Evolutionary conservation across 2,329 filamentous ascomycete genomes (phyloP), one percentile per base, ranked within the genome.

Genomic region (Colletotrichum trifolii): DNA sequence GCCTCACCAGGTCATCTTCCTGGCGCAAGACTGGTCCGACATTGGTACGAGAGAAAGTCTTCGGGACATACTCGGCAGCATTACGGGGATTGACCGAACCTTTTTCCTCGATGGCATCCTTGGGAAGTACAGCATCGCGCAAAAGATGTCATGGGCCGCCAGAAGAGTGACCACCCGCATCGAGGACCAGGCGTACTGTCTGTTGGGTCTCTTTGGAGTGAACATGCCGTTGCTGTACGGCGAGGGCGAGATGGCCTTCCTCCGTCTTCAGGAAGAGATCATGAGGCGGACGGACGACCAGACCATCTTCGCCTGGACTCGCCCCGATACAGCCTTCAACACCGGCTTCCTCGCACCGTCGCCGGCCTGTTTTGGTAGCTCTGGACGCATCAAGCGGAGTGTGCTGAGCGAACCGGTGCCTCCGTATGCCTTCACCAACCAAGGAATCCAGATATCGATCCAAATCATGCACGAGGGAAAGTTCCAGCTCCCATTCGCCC

Each of bases 81-180:
- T 74, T 34, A 79, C 77, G 3, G 62, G 69, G 1, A 78, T 78
- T 42, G 39, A 52, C 13, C 15, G 13, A 11, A 12, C 43, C 13
- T 38, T 60, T 7, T n/a, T 60, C 36, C 38, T 1, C 72, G 75
- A 55, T 62, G 73, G 38, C 13, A n/a, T 70, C 62, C 55, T 72
- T 58, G 36, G 64, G 33, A 36, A 50, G 10, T 64, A 61, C 39
- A 68, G 69, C 61, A 61, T 74, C 33, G 70, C 73, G 2, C 43
- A 61, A 8, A 69, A 69, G 56, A 74, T 75, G 72, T 71, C 68
- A n/a, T 75, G 72, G 73, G 71, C 70, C 33, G 63, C 72, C 2
- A 57, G 54, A 4, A 62, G 73, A 39, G n/a, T 59, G 50, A 73
- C 69, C 2, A 73, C 64, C 3, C 62, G 68, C 8, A 7, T 46